Base-by-base conservation (phyloP, 441 rosid species). In the Pelargonium cotyledonis region DNA sequence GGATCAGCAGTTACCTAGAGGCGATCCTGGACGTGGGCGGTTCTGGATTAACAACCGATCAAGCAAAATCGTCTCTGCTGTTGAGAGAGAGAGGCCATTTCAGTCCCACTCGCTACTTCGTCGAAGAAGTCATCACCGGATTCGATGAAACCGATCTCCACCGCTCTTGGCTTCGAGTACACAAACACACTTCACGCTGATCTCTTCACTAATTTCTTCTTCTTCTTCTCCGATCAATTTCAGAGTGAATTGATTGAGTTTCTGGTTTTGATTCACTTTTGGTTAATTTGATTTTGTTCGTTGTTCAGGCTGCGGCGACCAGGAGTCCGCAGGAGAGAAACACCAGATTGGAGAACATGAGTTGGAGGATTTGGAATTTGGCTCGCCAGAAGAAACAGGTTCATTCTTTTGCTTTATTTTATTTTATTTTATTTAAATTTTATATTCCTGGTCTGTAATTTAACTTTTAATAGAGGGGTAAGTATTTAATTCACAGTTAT, bases 91-190 rank as follows among this genome's bases (percentile, higher is more conserved):
- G 99, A 81, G 99, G 99, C 0, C 75, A 95, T 76, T 95, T 95
- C 79, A 95, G 97, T 63, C 99, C 98, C 0, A 95, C 98, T 73
- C 87, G 99, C 31, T 95, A 95, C 81, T 95, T 95, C 73, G 98
- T 95, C 58, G 99, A 95, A 69, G 96, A 95, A 76, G 98, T 95
- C 72, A 89, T 95, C 77, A 88, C 97, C 66, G 98, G 99, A 1
- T 92, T 83, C 80, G 97, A 95, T 82, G 99, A 92, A 81, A 92
- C 97, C 70, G 99, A 95, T 88, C 99, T 95, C 63, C 89, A 92
- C 16, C 90, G 97, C 62, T 90, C 97, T 5, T 92, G 98, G 98
- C 83, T 76, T 63, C 79, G 79, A 84, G 98, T 91, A 65, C 40
- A 35, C 40, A 35, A 29, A 11, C 10, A 3, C n/a, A 47, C 12